phyloP scores from a whole-genome alignment of 331 rosid species.

The Dryas integrifolia region DNA sequence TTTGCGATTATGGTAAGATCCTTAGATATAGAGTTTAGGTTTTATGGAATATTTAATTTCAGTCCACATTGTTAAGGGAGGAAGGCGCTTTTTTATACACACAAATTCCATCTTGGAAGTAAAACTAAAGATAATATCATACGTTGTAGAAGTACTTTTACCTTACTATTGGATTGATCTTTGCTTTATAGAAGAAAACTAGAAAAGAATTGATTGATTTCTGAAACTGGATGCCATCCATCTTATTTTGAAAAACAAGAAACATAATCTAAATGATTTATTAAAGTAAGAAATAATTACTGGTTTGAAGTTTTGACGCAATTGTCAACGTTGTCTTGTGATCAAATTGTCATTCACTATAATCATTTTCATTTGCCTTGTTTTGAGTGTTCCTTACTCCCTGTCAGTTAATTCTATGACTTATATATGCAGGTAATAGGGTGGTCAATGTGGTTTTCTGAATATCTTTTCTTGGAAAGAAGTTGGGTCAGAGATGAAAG shows the following conservation, averaged over 20 bases:
- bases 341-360: background rate
- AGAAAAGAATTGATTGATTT: background rate
- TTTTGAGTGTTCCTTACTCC: background rate
- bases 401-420: background rate
- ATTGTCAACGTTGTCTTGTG: background rate
- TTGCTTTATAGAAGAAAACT: background rate
- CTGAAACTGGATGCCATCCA: background rate
- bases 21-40: background rate
- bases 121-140: background rate
- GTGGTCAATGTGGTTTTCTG: conserved; percentile 99
- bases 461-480: conserved; percentile 93
- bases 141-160: background rate
- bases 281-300: background rate
- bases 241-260: background rate
- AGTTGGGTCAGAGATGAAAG: conserved; percentile 94
- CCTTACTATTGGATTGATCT: background rate
- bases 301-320: background rate
- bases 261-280: background rate
- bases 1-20: background rate
- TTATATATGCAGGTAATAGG: conserved; percentile 77
- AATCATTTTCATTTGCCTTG: background rate
- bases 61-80: background rate
- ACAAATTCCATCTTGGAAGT: background rate
- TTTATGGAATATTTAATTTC: background rate
- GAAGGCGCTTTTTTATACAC: background rate